Base-by-base conservation (phyloP, 2,329 filamentous ascomycete species). In the Davidsoniella eucalypti region DNA sequence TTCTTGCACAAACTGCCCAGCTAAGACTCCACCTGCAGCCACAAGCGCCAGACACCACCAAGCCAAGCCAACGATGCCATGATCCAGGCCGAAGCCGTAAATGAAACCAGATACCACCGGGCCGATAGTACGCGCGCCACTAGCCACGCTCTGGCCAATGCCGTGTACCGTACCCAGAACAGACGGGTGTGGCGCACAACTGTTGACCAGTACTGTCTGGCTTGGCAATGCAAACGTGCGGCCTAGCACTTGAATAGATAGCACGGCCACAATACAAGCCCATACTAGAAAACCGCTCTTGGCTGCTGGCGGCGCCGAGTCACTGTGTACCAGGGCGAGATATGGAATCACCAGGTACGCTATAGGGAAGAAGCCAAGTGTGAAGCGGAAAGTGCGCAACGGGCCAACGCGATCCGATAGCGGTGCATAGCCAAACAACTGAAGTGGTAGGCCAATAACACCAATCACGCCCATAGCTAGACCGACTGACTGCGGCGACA, bases 401-500 rank as follows among this genome's bases (percentile, higher is more conserved):
- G 82, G 82, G 33, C 84, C 85, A 1, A 86, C 71, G 2, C 72
- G 72, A 2, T 70, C 67, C 44, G 84, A 84, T 16, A 87, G 65
- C 26, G 65, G 64, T 1, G 84, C 84, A 59, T 88, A 90, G 8
- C 86, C 65, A 46, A 83, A 67, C 54, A 65, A 54, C 52, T 65
- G 64, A 43, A 92, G 68, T 0, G 70, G 66, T 37, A 92, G 81
- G n/a, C 86, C 86, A 41, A 90, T 78, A 45, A 76, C 64, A 7
- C 85, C 86, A 14, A 92, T 72, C 47, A 84, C 79, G 2, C 84
- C 79, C 67, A 88, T 87, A 4, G 83, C 82, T 41, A 84, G 66
- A n/a, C 85, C 85, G 29, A 92, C 82, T 2, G 76, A 73, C 1
- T 74, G 71, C 0, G 84, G 79, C 0, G 76, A 75, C 48, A 92